Conservation (phyloP, 345 rosid species). For the Eucalyptus curtisii region DNA sequence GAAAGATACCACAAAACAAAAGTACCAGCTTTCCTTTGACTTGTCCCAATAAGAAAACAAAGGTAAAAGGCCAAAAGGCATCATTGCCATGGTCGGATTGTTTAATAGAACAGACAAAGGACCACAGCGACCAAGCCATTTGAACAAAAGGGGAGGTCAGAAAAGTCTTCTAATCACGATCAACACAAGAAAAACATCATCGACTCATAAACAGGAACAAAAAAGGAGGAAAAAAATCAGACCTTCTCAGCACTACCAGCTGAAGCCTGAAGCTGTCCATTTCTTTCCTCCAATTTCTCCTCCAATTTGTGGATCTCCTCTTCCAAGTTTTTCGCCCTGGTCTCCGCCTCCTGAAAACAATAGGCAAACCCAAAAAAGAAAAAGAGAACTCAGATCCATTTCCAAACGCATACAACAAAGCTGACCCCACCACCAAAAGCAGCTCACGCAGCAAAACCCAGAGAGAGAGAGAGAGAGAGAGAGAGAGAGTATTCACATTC, state of each 20-base stretch:
- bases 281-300: constrained; percentile 47
- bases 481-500: not conserved
- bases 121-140: not conserved
- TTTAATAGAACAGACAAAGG: not conserved
- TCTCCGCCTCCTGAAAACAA: constrained; percentile 64
- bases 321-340: constrained; percentile 60
- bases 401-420: not conserved
- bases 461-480: not conserved
- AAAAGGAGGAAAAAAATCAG: not conserved
- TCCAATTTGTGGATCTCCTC: constrained; percentile 41
- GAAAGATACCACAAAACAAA: not conserved
- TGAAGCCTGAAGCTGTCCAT: constrained; percentile 58
- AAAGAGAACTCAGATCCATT: not conserved
- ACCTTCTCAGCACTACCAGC: constrained; percentile 73
- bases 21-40: not conserved
- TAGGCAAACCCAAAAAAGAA: not conserved
- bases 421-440: not conserved
- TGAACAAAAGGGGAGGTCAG: not conserved
- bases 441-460: not conserved
- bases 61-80: constrained; percentile 9
- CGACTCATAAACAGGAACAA: not conserved
- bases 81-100: not conserved
- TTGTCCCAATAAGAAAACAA: constrained; percentile 21
- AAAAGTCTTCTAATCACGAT: not conserved
- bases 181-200: not conserved